phyloP scores from a whole-genome alignment of 495 filamentous ascomycete species.

The Polyplosphaeria fusca region DNA sequence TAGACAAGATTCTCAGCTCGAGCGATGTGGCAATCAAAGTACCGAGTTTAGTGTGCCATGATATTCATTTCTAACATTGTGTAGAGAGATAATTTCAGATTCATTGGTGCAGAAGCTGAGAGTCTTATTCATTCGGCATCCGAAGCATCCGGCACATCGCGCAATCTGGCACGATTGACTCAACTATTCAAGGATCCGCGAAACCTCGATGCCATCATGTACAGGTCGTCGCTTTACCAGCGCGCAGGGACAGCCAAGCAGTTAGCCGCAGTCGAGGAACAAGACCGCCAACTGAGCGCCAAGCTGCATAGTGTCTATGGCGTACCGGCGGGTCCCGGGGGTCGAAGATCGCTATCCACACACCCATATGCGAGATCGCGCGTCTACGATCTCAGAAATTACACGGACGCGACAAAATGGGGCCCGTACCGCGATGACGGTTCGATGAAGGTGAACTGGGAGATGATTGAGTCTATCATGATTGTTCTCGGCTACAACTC shows the following conservation, averaged over 20 bases:
- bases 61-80: slow-evolving; percentile 1
- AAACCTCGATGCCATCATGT: slow-evolving; percentile 24
- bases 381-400: slow-evolving; percentile 64
- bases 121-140: slow-evolving; percentile 35
- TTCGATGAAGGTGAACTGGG: slow-evolving; percentile 59
- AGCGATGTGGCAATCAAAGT: slow-evolving; percentile 42
- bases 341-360: slow-evolving; percentile 35
- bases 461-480: slow-evolving; percentile 65
- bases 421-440: slow-evolving; percentile 60
- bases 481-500: slow-evolving; percentile 58
- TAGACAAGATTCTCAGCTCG: slow-evolving; percentile 45
- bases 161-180: slow-evolving; percentile 38
- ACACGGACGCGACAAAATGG: slow-evolving; percentile 54
- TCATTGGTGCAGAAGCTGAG: slow-evolving; percentile 15
- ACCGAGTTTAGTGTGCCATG: neutral
- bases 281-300: slow-evolving; percentile 55
- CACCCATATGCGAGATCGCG: slow-evolving; percentile 57
- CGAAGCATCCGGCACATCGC: slow-evolving; percentile 18
- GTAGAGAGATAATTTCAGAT: slow-evolving; percentile 28
- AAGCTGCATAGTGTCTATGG: slow-evolving; percentile 63
- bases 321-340: slow-evolving; percentile 43
- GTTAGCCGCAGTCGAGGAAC: slow-evolving; percentile 18
- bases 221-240: slow-evolving; percentile 45
- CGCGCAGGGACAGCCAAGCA: slow-evolving; percentile 41
- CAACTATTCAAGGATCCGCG: slow-evolving; percentile 33